Evolutionary conservation across 169 alveolate species (phyloP), one percentile per base, ranked within the genome.

Genomic region (Condylostoma magnum): DNA sequence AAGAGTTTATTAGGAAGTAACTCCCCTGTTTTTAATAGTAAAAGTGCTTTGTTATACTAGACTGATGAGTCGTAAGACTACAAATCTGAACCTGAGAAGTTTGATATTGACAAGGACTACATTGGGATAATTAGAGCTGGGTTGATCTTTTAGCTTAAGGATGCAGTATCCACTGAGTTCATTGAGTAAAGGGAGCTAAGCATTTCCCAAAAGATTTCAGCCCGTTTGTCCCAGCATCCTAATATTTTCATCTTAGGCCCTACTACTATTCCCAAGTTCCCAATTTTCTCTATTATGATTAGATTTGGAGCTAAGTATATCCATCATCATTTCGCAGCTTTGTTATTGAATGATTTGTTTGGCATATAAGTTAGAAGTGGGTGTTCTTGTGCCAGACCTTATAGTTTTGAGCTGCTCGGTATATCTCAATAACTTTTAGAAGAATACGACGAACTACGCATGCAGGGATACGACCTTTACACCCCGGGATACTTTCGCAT

Each of bases 91-190:
- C 79, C 82, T 33, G 96, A 93, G 73, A 95, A 90, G 57, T 79
- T 97, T 53, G 99, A 96, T 83, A 98, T 94, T 80, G 94, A 96
- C 12, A 98, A 98, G 27, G 95, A 93, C 75, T 87, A 95, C n/a
- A 80, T 94, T 30, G 97, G 95, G 2, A 82, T 87, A 73, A 85
- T 93, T 34, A 86, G 99, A 66, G 90, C 96, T 28, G 98, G 98
- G 15, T 75, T 91, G 50, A 84, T 85, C 2, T 84, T 83, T 54
- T 83, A 83, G 28, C 77, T 91, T 10, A 87, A 79, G 72, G 90
- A 87, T 73, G 57, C 83, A 63, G 82, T 86, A 38, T 81, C 79
- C 36, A 90, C 74, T 34, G 28, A 55, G 20, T 56, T 77, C 46
- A 79, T 76, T 52, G 71, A 34, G 18, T 41, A 43, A 10, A 55